Percentiles rank a stretch among this genome's conserved stretches.
Evolutionary conservation across 768 basidiomycete species (phyloP).

Genomic region (Termitomyces heimii): DNA sequence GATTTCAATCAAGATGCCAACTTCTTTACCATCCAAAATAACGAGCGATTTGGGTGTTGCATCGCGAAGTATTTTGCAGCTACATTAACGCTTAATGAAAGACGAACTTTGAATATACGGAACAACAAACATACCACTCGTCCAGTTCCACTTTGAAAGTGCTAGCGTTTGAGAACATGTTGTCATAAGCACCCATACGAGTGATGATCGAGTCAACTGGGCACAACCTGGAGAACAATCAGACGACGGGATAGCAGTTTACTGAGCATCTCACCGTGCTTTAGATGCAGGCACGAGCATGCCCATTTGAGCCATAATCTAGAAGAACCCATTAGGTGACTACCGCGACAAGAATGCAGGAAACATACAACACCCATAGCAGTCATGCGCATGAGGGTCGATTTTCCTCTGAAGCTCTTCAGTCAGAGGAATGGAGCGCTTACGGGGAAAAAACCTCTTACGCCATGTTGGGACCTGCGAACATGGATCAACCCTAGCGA

Average conservation of each 20-base stretch:
- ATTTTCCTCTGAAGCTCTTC: constrained; percentile 49
- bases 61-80: constrained; percentile 89
- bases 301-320: constrained; percentile 93
- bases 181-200: constrained; percentile 98
- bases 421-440: constrained; percentile 1
- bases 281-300: constrained; percentile 88
- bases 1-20: background rate
- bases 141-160: constrained; percentile 99
- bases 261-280: constrained; percentile 50
- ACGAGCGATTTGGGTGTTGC: constrained; percentile 93
- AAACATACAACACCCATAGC: constrained; percentile 77
- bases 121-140: constrained; percentile 61
- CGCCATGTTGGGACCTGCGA: constrained; percentile 82
- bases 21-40: constrained; percentile 78
- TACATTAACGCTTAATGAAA: constrained; percentile 21
- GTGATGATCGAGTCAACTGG: constrained; percentile 92
- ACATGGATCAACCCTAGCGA: background rate
- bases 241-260: background rate
- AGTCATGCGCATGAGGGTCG: constrained; percentile 92
- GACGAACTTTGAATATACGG: background rate
- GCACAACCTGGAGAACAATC: constrained; percentile 48
- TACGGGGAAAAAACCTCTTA: constrained; percentile 28
- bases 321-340: constrained; percentile 1
- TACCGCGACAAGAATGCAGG: background rate
- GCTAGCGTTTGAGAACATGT: constrained; percentile 90